Percentiles rank a stretch among this genome's conserved stretches.
phyloP scores from a whole-genome alignment of 768 basidiomycete species.

The Trametes sanguinea region DNA sequence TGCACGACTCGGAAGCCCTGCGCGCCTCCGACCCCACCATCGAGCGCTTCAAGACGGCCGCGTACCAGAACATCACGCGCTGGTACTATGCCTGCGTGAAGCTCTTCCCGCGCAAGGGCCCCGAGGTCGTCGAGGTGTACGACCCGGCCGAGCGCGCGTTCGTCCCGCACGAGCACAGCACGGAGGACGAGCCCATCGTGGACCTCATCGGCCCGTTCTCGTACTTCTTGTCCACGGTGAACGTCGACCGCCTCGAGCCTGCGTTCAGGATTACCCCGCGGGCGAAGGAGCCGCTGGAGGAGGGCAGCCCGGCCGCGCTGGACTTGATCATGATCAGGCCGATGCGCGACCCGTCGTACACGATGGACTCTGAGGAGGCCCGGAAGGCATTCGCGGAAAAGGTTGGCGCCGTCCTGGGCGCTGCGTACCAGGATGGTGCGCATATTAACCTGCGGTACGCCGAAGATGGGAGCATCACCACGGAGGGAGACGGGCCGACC shows the following conservation, averaged over 20 bases:
- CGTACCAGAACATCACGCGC: conserved; percentile 66
- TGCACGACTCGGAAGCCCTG: conserved; percentile 78
- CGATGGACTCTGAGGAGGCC: conserved; percentile 43
- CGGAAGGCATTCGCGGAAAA: conserved; percentile 55
- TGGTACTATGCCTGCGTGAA: conserved; percentile 68
- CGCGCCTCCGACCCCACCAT: conserved; percentile 70
- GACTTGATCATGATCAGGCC: conserved; percentile 83
- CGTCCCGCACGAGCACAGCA: conserved; percentile 38
- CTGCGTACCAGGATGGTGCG: conserved; percentile 77
- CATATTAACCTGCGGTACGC: conserved; percentile 67
- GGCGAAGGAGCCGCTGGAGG: conserved; percentile 42
- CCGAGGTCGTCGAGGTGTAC: conserved; percentile 57
- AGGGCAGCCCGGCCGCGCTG: conserved; percentile 44
- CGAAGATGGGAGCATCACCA: conserved; percentile 40
- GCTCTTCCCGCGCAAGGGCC: conserved; percentile 50
- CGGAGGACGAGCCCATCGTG: conserved; percentile 38
- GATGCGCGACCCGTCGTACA: conserved; percentile 51
- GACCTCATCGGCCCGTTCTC: conserved; percentile 75
- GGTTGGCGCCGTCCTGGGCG: conserved; percentile 52
- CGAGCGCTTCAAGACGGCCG: conserved; percentile 88
- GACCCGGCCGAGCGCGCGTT: conserved; percentile 54
- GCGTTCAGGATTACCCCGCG: conserved; percentile 77
- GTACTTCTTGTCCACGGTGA: conserved; percentile 82
- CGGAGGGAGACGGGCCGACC: conserved; percentile 47
- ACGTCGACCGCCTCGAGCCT: conserved; percentile 86